Evolutionary conservation across 257 asterid genomes (phyloP).

Genomic region (Solanum acaule): DNA sequence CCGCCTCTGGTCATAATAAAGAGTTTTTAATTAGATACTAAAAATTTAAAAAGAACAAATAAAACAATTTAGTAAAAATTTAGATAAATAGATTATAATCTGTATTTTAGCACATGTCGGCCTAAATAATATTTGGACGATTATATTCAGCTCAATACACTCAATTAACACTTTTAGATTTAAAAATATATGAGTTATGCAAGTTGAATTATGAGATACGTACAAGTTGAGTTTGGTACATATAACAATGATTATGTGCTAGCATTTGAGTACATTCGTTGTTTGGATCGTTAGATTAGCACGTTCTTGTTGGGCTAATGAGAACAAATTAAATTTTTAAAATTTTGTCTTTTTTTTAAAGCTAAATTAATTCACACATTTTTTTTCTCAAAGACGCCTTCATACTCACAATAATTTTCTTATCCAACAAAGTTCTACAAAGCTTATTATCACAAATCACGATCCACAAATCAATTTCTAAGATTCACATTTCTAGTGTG

Average conservation of each 20-base stretch:
- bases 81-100: background rate
- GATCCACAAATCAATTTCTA: background rate
- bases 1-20: too few relatives aligned
- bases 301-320: background rate
- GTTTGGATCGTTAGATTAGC: background rate
- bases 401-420: background rate
- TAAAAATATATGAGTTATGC: background rate
- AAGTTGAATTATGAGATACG: background rate
- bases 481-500: background rate
- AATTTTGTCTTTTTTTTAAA: too few relatives aligned
- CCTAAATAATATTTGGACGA: background rate
- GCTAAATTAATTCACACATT: background rate
- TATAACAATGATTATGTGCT: background rate
- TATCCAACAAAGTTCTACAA: background rate
- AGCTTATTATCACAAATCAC: background rate
- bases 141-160: background rate
- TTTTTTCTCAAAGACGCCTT: background rate
- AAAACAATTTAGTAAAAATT: background rate
- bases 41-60: background rate
- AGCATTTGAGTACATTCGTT: background rate
- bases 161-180: background rate
- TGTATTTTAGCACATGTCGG: background rate
- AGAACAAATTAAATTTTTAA: background rate
- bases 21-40: background rate
- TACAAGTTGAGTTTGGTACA: background rate